Conservation (phyloP, 2,329 filamentous ascomycete genomes). For the Colletotrichum eleusines region DNA sequence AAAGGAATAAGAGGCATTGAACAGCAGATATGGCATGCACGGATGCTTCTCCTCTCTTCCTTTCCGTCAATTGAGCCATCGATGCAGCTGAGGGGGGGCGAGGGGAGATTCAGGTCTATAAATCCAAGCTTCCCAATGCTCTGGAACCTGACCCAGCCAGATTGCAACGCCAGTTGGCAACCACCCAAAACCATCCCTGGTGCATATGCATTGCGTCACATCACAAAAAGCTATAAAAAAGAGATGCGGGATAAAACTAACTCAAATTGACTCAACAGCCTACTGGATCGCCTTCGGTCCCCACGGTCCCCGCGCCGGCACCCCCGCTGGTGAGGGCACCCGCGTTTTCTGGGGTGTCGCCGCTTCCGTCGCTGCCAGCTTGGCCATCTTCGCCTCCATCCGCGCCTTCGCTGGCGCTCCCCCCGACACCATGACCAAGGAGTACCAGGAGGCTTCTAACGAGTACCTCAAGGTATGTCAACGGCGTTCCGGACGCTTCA, state of each 20-base stretch:
- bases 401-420: slow-evolving; percentile 78
- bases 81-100: background rate
- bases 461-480: slow-evolving; percentile 85
- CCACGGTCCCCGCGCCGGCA: slow-evolving; percentile 88
- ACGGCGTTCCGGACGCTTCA: background rate
- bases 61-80: slow-evolving; percentile 13
- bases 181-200: slow-evolving; percentile 24
- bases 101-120: background rate
- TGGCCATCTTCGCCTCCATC: slow-evolving; percentile 78
- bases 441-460: slow-evolving; percentile 96
- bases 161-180: slow-evolving; percentile 30
- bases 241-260: slow-evolving; percentile 50
- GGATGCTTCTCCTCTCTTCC: slow-evolving; percentile 1
- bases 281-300: slow-evolving; percentile 99
- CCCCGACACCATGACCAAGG: slow-evolving; percentile 92
- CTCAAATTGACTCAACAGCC: slow-evolving; percentile 69
- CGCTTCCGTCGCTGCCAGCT: slow-evolving; percentile 74
- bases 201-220: slow-evolving; percentile 39
- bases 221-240: background rate
- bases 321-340: slow-evolving; percentile 86
- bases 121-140: slow-evolving; percentile 4
- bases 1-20: background rate
- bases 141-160: background rate
- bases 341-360: slow-evolving; percentile 81
- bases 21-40: background rate